Base-by-base conservation (phyloP, 2,329 filamentous ascomycete species). In the Aspergillus unguis region DNA sequence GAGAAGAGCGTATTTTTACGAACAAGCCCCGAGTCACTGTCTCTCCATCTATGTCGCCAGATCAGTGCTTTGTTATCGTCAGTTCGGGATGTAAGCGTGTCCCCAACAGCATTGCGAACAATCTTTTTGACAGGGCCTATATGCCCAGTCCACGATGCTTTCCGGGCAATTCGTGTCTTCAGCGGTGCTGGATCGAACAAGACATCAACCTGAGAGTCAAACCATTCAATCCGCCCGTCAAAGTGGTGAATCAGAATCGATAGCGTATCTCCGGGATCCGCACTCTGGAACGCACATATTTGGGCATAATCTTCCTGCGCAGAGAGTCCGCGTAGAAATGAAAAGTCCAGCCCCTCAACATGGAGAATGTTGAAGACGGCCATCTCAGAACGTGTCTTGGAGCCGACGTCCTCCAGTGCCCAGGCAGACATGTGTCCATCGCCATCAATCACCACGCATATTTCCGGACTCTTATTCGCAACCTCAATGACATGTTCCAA, bases 291-390 rank as follows among this genome's bases (percentile, higher is more conserved):
- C 40, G 82, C 83, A 64, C 85, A 81, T 41, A 92, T 82, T 62
- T 89, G 87, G 9, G 85, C 81, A 67, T 92, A 82, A 58, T 82
- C 78, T 50, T 76, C 70, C 23, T 66, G 58, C 4, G 53, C 50
- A 8, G 62, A 58, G 17, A 65, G 48, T 8, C 56, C 66, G 8
- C 63, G 50, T 52, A 68, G 64, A 53, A 76, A 71, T 4, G 69
- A 70, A 40, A 77, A 67, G 38, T 73, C 63, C 52, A 86, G 60
- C 2, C 80, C 80, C 63, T 88, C 83, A 27, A 92, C 82, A 64
- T 95, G 88, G 1, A 90, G 85, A 60, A 96, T 85, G 65, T 90
- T 94, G 75, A 94, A 95, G n/a, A 92, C 82, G 56, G 85, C 84
- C 28, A 84, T 79, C 3, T 81, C 78, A 54, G 82, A 83, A 59